Evolutionary conservation across 73 alveolate species (phyloP), one percentile per base, ranked within the genome.

Genomic region (Durusdinium trenchii): DNA sequence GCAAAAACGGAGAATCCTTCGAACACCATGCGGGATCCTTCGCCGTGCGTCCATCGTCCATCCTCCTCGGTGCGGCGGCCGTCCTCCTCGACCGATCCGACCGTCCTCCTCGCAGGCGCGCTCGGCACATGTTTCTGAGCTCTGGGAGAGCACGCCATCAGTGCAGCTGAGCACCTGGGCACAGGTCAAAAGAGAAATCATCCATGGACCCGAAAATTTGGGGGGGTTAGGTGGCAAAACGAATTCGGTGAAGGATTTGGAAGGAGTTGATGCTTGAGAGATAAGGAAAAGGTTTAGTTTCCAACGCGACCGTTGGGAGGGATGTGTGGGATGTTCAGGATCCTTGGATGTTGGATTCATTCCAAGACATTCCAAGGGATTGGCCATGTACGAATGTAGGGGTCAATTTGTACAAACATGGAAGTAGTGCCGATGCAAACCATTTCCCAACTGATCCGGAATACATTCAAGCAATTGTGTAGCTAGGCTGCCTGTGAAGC

Each of bases 71-170:
- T 54, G 28, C 64, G 64, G n/a, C n/a, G n/a, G n/a, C n/a, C n/a
- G n/a, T n/a, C n/a, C n/a, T n/a, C n/a, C n/a, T n/a, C n/a, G n/a
- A n/a, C n/a, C n/a, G n/a, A n/a, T n/a, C n/a, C n/a, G n/a, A n/a
- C 64, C 64, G 64, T 46, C 71, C 94, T 84, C 48, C 52, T 84
- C 78, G 75, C 94, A 84, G 73, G 94, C 54, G 94, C 94, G 94
- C 36, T 84, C 94, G 54, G 94, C 38, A 12, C 94, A 84, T 73
- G 42, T 84, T 75, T 84, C 76, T 2, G 94, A 84, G 94, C 94
- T 84, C 52, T 84, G 94, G 20, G 94, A 84, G 76, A 84, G 51
- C 42, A 84, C 94, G 42, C 94, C 94, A 75, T 84, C n/a, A 75
- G 42, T 84, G 52, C 94, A 84, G 76, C 71, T 45, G 48, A 84